Evolutionary conservation across 345 rosid genomes (phyloP).

Genomic region (Eutrema japonicum): DNA sequence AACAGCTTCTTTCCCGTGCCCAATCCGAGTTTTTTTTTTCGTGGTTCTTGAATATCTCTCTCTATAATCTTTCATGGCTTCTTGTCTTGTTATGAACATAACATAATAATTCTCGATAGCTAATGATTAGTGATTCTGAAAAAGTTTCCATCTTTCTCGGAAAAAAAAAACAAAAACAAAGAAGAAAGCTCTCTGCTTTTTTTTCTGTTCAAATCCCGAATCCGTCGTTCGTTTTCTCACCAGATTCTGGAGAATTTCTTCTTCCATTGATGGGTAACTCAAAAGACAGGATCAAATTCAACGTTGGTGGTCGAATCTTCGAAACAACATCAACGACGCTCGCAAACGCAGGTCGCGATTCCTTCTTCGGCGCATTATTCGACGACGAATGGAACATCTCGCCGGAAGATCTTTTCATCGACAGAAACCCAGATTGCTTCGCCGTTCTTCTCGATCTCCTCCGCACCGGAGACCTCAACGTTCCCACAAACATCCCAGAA

Average conservation of each 20-base stretch:
- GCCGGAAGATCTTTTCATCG: constrained; percentile 61
- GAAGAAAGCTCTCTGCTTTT: not conserved
- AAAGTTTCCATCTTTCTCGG: constrained; percentile 40
- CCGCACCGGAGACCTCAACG: constrained; percentile 91
- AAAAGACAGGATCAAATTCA: constrained; percentile 76
- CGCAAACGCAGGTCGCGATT: constrained; percentile 89
- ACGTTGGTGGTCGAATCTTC: constrained; percentile 88
- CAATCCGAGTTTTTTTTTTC: constrained; percentile 15
- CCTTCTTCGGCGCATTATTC: constrained; percentile 84
- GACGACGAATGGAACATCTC: constrained; percentile 76
- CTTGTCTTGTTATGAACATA: constrained; percentile 16
- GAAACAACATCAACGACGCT: constrained; percentile 93
- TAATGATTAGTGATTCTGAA: constrained; percentile 25
- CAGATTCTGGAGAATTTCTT: constrained; percentile 1
- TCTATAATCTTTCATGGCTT: constrained; percentile 16
- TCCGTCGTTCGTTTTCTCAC: not conserved
- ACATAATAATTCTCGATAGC: not conserved
- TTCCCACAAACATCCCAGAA: constrained; percentile 69
- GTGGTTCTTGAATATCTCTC: not conserved
- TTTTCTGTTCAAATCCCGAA: constrained; percentile 24
- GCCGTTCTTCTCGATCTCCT: constrained; percentile 90
- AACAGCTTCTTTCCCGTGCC: constrained; percentile 48
- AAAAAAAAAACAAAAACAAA: not conserved
- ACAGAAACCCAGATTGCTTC: constrained; percentile 92
- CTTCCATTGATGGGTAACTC: constrained; percentile 61